A percentile compares a stretch with the other conserved stretches of the same genome.
Evolutionary conservation across 1,284 basidiomycete species (phyloP).

Genomic region (Rhodotorula glutinis): DNA sequence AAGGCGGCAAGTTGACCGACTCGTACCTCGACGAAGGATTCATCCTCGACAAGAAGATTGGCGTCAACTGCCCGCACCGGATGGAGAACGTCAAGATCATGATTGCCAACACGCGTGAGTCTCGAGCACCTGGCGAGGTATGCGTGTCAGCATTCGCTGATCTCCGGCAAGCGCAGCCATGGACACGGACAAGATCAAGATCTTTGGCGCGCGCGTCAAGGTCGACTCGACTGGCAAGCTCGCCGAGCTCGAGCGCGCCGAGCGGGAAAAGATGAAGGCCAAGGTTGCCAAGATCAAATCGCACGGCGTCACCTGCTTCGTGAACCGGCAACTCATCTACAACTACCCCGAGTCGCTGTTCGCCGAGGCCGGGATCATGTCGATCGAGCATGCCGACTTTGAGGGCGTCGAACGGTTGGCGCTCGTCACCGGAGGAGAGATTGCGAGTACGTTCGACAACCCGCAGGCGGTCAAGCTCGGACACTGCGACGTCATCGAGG

Average conservation of each 20-base stretch:
- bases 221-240: constrained; percentile 95
- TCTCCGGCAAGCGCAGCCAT: constrained; percentile 63
- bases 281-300: constrained; percentile 93
- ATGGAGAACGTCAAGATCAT: constrained; percentile 94
- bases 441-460: constrained; percentile 90
- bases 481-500: constrained; percentile 90
- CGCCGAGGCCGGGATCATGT: constrained; percentile 89
- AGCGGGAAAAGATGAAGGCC: constrained; percentile 98
- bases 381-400: constrained; percentile 98
- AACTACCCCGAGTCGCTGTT: constrained; percentile 97
- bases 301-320: constrained; percentile 96
- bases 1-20: constrained; percentile 96
- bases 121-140: too few relatives aligned
- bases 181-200: constrained; percentile 99
- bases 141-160: background rate
- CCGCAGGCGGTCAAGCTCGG: constrained; percentile 93
- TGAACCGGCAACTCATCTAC: constrained; percentile 98
- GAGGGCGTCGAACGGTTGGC: constrained; percentile 96
- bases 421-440: constrained; percentile 96
- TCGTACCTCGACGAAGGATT: constrained; percentile 99
- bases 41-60: constrained; percentile 96
- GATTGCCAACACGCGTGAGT: constrained; percentile 92
- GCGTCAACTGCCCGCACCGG: constrained; percentile 89
- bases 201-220: constrained; percentile 93
- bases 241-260: constrained; percentile 94